A percentile compares a stretch with the other conserved stretches of the same genome.
These are phyloP conservation scores for Rhinocladiella similis DNA, from an alignment of 2,329 filamentous ascomycete species.

Conservation along the genomic window DNA sequence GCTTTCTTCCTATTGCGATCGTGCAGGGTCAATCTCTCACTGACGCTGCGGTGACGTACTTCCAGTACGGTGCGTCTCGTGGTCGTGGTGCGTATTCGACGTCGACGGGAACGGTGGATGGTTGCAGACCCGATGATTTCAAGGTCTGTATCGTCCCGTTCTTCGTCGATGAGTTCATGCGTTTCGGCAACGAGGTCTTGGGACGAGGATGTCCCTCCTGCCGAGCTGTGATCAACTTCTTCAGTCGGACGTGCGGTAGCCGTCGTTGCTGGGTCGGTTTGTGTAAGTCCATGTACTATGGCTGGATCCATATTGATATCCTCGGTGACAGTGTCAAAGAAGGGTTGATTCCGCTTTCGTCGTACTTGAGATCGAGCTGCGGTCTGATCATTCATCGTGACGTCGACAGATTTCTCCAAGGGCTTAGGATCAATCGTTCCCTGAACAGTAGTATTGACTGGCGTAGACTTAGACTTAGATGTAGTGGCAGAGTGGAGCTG, in stretches of 20 bases:
- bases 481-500: neutral
- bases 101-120: neutral
- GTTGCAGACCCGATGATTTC: conserved; percentile 6
- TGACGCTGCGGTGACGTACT: conserved; percentile 10
- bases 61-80: conserved; percentile 3
- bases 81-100: neutral
- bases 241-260: too few relatives aligned
- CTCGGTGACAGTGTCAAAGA: too few relatives aligned
- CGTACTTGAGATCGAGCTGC: too few relatives aligned
- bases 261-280: too few relatives aligned
- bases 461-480: too few relatives aligned
- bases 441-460: too few relatives aligned
- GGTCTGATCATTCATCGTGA: too few relatives aligned
- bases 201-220: neutral
- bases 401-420: too few relatives aligned
- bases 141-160: conserved; percentile 1
- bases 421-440: too few relatives aligned
- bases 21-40: neutral
- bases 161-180: neutral
- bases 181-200: neutral
- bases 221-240: too few relatives aligned
- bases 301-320: neutral
- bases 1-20: neutral
- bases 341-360: too few relatives aligned
- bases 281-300: too few relatives aligned